These are phyloP conservation scores for Talaromyces albobiverticillius DNA, from an alignment of 2,329 filamentous ascomycete species.

Conservation along the genomic window DNA sequence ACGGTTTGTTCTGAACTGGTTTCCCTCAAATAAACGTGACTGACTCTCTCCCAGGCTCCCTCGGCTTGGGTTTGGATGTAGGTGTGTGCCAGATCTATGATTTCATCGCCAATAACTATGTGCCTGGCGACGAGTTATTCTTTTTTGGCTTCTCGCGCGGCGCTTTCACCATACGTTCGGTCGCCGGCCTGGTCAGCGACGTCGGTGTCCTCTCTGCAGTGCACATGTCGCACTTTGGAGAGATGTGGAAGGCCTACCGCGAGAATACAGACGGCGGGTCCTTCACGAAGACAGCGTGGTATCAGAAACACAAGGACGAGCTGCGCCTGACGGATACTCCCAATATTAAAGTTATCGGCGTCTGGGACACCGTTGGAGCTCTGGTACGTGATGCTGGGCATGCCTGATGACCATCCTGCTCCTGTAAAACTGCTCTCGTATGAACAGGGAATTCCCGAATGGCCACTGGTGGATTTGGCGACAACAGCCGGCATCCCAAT, in stretches of 20 bases:
- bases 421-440: neutral
- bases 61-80: conserved; percentile 1
- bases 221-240: neutral
- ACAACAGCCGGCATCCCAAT: conserved; percentile 24
- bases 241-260: neutral
- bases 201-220: conserved; percentile 26
- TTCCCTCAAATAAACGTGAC: neutral
- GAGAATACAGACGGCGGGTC: neutral
- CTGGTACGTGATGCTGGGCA: conserved; percentile 9
- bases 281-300: neutral
- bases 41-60: neutral
- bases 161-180: conserved; percentile 35
- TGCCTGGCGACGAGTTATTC: conserved; percentile 35
- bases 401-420: neutral
- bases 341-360: conserved; percentile 29
- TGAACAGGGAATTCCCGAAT: neutral
- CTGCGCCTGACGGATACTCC: conserved; percentile 16
- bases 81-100: neutral
- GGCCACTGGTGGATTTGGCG: neutral
- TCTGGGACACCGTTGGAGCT: conserved; percentile 33
- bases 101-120: conserved; percentile 35
- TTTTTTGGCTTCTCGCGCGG: conserved; percentile 37
- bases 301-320: conserved; percentile 1
- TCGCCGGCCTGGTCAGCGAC: conserved; percentile 32
- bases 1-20: neutral